Conservation (phyloP, 805 yeast species). For the Wickerhamomyces kurtzmanii region DNA sequence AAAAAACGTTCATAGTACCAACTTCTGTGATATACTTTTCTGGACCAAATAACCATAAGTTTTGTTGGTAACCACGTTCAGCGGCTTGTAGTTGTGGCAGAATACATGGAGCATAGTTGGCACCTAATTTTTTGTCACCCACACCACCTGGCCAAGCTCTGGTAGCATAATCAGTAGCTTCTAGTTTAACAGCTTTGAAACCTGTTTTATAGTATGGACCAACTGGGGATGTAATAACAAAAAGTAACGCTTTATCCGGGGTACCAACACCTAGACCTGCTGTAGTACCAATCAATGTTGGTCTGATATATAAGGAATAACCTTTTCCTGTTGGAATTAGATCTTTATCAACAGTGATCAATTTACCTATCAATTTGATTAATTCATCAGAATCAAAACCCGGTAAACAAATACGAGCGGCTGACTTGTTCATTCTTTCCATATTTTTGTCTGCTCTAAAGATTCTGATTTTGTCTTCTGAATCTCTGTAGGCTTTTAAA, state of each 20-base stretch:
- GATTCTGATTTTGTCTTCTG: conserved; percentile 59
- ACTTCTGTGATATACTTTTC: conserved; percentile 87
- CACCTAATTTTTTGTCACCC: conserved; percentile 94
- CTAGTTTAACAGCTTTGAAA: conserved; percentile 88
- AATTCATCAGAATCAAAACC: conserved; percentile 73
- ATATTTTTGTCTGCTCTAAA: conserved; percentile 91
- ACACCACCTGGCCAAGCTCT: conserved; percentile 99
- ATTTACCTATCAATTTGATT: conserved; percentile 64
- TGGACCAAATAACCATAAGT: conserved; percentile 92
- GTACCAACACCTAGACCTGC: conserved; percentile 79
- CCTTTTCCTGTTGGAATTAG: conserved; percentile 84
- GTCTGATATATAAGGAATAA: conserved; percentile 87
- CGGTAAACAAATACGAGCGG: conserved; percentile 84
- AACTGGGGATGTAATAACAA: conserved; percentile 88
- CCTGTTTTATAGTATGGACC: conserved; percentile 96
- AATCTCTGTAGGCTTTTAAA: conserved; percentile 75
- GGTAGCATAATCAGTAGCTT: conserved; percentile 92
- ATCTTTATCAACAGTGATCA: conserved; percentile 62
- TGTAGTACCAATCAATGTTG: conserved; percentile 91
- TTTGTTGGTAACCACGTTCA: conserved; percentile 85
- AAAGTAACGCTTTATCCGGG: conserved; percentile 76
- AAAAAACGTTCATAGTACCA: conserved; percentile 95
- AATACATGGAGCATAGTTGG: conserved; percentile 94
- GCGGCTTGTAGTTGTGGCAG: conserved; percentile 90
- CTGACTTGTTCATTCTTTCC: conserved; percentile 83